Evolutionary conservation across 192 early-diverging fungal genomes (phyloP), one percentile per base, ranked within the genome.

Genomic region (Allomyces arbusculus): DNA sequence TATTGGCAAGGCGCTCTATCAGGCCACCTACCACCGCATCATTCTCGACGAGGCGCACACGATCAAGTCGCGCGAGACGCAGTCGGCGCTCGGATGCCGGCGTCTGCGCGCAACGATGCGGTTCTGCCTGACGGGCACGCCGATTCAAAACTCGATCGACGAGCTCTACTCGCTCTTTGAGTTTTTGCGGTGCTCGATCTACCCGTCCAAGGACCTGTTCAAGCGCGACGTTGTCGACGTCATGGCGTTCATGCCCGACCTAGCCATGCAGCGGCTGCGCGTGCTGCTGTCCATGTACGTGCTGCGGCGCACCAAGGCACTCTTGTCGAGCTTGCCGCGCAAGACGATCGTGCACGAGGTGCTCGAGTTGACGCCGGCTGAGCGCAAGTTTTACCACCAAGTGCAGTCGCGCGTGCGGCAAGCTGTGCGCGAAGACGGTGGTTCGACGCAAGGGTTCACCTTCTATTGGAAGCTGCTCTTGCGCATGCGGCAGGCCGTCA

Each of bases 1-100:
- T 8, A 7, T 40, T 7, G 33, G 4, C 33, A 40, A 40, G 33
- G 33, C 33, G 7, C 33, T 40, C 33, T 40, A 40, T 7, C 80
- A 81, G 55, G 71, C 65, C 50, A 73, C 72, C 20, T 85, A 82
- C 64, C 77, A 77, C 20, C 78, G 82, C 44, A 63, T 85, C 61
- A 81, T 86, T 63, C 64, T 86, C 23, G 85, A 86, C 64, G 85
- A 86, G 68, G 85, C 83, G 10, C 85, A 86, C 70, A 76, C 82
- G 65, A 84, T 86, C 71, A 86, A 86, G 66, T 40, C 33, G 7
- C 33, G 33, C 33, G 33, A 40, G 33, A 40, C 33, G 33, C 33
- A 40, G 7, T 40, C 33, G 33, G 33, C 33, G 7, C 33, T 40
- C 33, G 33, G 33, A 7, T 40, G 33, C 33, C 33, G 33, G 0